Conservation (phyloP, 2,329 filamentous ascomycete species). For the Fusarium sacchari region DNA sequence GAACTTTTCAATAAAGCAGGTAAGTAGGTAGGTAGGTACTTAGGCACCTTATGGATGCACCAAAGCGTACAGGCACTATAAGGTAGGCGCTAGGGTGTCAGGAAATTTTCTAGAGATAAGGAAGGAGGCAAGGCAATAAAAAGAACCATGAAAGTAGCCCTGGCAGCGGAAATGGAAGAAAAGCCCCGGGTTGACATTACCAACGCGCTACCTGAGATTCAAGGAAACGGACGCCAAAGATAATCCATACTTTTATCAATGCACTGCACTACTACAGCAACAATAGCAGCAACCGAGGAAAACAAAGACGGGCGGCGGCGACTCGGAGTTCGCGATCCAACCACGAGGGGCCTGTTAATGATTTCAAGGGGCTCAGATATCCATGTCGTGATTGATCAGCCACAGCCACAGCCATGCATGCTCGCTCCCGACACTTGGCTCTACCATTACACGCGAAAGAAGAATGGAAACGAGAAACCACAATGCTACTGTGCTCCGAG, state of each 20-base stretch:
- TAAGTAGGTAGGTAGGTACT: not conserved
- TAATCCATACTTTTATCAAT: not conserved
- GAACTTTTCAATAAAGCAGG: not conserved
- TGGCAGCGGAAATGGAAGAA: not conserved
- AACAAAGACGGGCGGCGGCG: constrained; percentile 21
- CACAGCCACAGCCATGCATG: constrained; percentile 6
- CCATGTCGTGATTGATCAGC: constrained; percentile 23
- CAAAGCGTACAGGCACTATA: not conserved
- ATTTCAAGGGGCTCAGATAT: constrained; percentile 9
- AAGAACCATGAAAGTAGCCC: constrained; percentile 13
- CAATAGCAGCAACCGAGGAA: constrained; percentile 6
- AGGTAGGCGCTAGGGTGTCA: not conserved
- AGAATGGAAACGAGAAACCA: not conserved
- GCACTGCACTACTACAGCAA: not conserved
- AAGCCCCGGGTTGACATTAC: constrained; percentile 6
- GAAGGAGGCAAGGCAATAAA: not conserved
- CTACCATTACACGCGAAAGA: constrained; percentile 1
- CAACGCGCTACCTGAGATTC: not conserved
- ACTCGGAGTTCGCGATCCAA: constrained; percentile 28
- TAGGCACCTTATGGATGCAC: not conserved
- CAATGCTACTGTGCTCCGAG: not conserved
- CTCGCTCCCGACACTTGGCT: constrained; percentile 21
- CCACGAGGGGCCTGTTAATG: constrained; percentile 29
- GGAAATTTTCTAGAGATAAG: constrained; percentile 13
- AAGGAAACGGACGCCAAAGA: constrained; percentile 11